A percentile compares a stretch with the other conserved stretches of the same genome.
Evolutionary conservation across 345 rosid species (phyloP).

Genomic region (Draba incana): DNA sequence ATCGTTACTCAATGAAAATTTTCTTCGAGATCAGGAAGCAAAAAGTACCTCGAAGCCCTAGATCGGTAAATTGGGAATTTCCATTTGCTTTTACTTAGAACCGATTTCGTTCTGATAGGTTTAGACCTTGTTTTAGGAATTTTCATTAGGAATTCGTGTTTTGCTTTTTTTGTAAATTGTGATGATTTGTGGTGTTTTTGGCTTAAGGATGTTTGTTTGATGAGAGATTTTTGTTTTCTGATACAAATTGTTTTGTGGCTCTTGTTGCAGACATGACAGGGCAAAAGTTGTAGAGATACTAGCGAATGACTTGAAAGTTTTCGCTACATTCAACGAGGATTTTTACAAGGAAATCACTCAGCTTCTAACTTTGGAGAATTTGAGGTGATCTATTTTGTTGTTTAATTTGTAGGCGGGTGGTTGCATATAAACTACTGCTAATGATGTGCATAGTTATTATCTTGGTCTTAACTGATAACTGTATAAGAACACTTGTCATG

Average conservation of each 20-base stretch:
- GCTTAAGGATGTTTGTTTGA: not conserved
- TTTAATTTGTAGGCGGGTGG: slow-evolving; percentile 55
- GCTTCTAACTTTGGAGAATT: slow-evolving; percentile 76
- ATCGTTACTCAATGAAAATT: slow-evolving; percentile 66
- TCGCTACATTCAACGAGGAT: slow-evolving; percentile 83
- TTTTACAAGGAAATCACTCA: slow-evolving; percentile 92
- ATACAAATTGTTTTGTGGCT: not conserved
- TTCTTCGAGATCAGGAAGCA: slow-evolving; percentile 65
- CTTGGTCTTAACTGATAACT: no score
- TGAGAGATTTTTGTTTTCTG: not conserved
- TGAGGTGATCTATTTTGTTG: slow-evolving; percentile 51
- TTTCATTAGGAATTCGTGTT: no score
- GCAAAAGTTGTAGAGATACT: slow-evolving; percentile 87
- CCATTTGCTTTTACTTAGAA: no score
- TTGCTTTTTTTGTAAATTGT: no score
- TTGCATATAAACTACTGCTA: no score
- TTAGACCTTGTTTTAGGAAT: no score
- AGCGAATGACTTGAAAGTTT: slow-evolving; percentile 80
- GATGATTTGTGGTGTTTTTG: no score
- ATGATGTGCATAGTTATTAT: no score
- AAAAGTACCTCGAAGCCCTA: slow-evolving; percentile 67
- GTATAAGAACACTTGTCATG: no score
- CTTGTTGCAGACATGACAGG: slow-evolving; percentile 68
- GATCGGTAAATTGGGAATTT: slow-evolving; percentile 45
- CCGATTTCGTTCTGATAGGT: no score